Percentiles rank a stretch among this genome's conserved stretches.
Conservation (phyloP, 225 moss, liverwort and hornwort genomes). For the Pseudoscleropodium purum region DNA sequence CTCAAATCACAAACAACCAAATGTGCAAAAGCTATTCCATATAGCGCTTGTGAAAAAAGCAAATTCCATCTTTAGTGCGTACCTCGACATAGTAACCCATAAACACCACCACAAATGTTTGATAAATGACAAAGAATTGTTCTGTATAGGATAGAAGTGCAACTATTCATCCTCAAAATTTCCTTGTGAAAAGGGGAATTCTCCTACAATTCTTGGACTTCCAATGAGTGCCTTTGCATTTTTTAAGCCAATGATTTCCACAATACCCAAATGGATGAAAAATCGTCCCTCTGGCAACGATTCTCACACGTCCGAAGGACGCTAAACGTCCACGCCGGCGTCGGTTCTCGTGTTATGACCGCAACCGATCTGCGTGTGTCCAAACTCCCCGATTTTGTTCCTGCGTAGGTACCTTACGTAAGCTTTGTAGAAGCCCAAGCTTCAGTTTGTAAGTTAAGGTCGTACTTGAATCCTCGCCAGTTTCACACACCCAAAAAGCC, state of each 20-base stretch:
- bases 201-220: no score
- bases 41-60: background rate
- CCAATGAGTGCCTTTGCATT: no score
- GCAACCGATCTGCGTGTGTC: no score
- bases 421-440: no score
- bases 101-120: no score
- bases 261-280: background rate
- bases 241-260: no score
- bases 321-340: background rate
- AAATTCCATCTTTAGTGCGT: background rate
- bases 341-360: background rate
- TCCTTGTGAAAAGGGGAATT: no score
- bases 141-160: no score
- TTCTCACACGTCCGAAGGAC: background rate
- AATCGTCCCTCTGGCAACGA: background rate
- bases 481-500: background rate
- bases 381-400: background rate
- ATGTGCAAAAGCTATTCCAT: background rate
- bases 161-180: no score
- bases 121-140: no score
- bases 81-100: no score
- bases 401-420: background rate
- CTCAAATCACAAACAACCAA: accelerated
- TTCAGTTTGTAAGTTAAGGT: background rate
- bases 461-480: background rate